These are phyloP conservation scores for Phytopythium mirpurense DNA, from an alignment of 352 stramenopile genomes.

Conservation along the genomic window DNA sequence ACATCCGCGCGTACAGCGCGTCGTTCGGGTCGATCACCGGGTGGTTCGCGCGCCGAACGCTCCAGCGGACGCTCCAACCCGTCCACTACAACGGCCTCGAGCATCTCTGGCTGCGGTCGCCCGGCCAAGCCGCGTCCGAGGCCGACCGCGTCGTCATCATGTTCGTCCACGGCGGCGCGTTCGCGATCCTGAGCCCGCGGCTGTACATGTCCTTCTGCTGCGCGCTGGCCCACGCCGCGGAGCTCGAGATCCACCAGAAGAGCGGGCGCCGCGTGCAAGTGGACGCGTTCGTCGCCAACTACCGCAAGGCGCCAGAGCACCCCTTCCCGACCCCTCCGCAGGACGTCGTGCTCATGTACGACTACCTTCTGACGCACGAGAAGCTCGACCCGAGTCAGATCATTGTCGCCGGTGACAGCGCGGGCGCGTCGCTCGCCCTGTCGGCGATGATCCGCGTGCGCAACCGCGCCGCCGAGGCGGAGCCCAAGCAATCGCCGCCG, in stretches of 20 bases:
- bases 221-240: constrained; percentile 13
- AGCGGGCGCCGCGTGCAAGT: constrained; percentile 8
- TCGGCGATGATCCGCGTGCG: constrained; percentile 39
- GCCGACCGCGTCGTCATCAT: constrained; percentile 26
- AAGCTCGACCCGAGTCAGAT: constrained; percentile 24
- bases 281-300: constrained; percentile 42
- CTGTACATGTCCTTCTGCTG: constrained; percentile 32
- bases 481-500: not conserved
- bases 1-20: constrained; percentile 18
- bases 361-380: constrained; percentile 28
- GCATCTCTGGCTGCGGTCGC: constrained; percentile 30
- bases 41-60: constrained; percentile 11
- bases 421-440: constrained; percentile 36
- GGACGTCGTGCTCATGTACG: constrained; percentile 32
- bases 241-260: constrained; percentile 12
- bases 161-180: constrained; percentile 42
- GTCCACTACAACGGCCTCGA: constrained; percentile 35
- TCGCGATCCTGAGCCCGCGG: constrained; percentile 27
- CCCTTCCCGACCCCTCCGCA: constrained; percentile 29
- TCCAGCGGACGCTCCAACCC: constrained; percentile 14
- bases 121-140: not conserved
- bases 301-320: constrained; percentile 41
- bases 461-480: constrained; percentile 7
- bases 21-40: constrained; percentile 19
- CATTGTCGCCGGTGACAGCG: constrained; percentile 44